A percentile compares a stretch with the other conserved stretches of the same genome.
Conservation (phyloP, 2,329 filamentous ascomycete species). For the Aspergillus puulaauensis region DNA sequence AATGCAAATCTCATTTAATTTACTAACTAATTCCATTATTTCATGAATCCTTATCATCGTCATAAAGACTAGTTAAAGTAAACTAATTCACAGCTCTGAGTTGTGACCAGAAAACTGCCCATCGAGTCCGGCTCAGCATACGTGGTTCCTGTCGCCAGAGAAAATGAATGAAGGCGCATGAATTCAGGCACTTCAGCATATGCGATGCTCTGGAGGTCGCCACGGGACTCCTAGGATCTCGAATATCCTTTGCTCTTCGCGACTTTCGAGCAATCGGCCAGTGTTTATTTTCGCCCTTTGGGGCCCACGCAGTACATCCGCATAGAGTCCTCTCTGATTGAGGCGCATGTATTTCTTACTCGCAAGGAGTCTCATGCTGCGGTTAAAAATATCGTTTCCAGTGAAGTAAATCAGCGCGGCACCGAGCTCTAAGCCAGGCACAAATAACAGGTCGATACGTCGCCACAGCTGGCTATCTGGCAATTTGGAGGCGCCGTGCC, state of each 20-base stretch:
- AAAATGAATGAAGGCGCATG: background rate
- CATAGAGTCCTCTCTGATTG: slow-evolving; percentile 80
- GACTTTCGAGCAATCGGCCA: slow-evolving; percentile 20
- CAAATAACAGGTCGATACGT: slow-evolving; percentile 79
- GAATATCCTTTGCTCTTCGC: slow-evolving; percentile 20
- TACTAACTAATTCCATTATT: background rate
- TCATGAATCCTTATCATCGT: background rate
- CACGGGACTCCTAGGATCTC: slow-evolving; percentile 47
- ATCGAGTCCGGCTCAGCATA: background rate
- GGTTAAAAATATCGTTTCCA: slow-evolving; percentile 91
- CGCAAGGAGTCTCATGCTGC: slow-evolving; percentile 77
- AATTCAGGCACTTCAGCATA: slow-evolving; percentile 56
- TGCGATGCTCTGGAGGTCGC: slow-evolving; percentile 73
- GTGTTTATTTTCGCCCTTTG: slow-evolving; percentile 15
- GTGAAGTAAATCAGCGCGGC: slow-evolving; percentile 94
- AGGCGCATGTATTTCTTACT: slow-evolving; percentile 78
- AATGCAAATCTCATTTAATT: background rate
- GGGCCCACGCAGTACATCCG: slow-evolving; percentile 51
- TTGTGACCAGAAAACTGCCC: background rate
- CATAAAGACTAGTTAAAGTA: background rate
- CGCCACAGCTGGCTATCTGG: slow-evolving; percentile 66
- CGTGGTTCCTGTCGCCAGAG: background rate
- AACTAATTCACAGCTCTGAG: background rate
- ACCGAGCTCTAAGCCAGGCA: slow-evolving; percentile 75
- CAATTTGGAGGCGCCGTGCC: slow-evolving; percentile 81